phyloP scores from a whole-genome alignment of 805 yeast species.

The Maudiozyma pseudohumilis region DNA sequence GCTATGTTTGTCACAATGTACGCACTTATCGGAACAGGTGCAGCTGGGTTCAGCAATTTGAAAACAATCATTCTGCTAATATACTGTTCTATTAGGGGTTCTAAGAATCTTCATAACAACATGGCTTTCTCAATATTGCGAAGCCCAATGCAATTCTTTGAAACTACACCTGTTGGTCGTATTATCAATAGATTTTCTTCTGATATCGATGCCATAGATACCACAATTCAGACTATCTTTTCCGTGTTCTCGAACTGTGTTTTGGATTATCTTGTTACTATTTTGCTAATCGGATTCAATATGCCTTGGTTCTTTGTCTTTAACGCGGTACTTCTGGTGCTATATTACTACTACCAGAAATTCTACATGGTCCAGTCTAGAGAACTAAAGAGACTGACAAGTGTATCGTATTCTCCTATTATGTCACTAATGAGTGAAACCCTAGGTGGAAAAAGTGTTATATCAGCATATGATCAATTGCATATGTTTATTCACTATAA shows the following conservation, averaged over 20 bases:
- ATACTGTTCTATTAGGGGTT: conserved; percentile 46
- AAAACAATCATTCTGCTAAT: conserved; percentile 42
- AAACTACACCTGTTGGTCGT: conserved; percentile 60
- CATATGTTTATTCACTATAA: conserved; percentile 53
- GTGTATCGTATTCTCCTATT: conserved; percentile 64
- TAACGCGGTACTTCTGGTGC: conserved; percentile 34
- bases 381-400: conserved; percentile 66
- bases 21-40: conserved; percentile 44
- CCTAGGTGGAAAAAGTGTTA: conserved; percentile 64
- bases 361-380: conserved; percentile 63
- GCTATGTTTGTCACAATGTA: conserved; percentile 43
- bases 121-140: conserved; percentile 46
- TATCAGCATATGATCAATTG: conserved; percentile 64
- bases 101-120: conserved; percentile 43
- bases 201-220: conserved; percentile 51
- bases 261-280: conserved; percentile 39
- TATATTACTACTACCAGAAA: conserved; percentile 62
- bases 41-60: conserved; percentile 39
- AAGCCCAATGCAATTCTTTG: conserved; percentile 60
- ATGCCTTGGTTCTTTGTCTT: conserved; percentile 47
- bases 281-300: conserved; percentile 41
- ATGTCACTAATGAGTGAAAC: conserved; percentile 79
- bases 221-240: conserved; percentile 45
- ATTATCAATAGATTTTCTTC: conserved; percentile 55
- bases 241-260: conserved; percentile 36